Evolutionary conservation across 768 basidiomycete species (phyloP).

Genomic region (Pulveroboletus sp.): DNA sequence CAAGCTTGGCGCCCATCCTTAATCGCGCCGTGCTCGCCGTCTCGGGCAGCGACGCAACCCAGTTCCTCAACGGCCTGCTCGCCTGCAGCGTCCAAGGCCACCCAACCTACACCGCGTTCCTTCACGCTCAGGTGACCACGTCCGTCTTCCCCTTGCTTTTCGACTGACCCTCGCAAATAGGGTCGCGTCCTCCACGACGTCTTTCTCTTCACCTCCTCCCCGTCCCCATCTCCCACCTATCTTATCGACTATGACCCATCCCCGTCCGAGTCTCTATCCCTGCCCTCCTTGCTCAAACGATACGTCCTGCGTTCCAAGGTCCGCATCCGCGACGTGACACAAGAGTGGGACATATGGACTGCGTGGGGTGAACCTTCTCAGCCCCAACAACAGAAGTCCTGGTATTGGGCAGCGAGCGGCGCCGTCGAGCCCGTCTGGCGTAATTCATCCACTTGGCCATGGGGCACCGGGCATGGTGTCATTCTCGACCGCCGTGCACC

Average conservation of each 20-base stretch:
- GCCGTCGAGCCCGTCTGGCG: conserved; percentile 76
- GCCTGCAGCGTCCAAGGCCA: conserved; percentile 44
- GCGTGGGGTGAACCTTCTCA: conserved; percentile 59
- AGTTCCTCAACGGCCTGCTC: conserved; percentile 78
- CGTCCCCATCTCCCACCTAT: conserved; percentile 47
- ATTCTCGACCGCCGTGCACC: conserved; percentile 63
- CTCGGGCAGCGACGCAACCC: conserved; percentile 72
- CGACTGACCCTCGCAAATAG: conserved; percentile 34
- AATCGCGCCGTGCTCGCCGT: conserved; percentile 69
- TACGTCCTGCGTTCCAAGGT: conserved; percentile 89
- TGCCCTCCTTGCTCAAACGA: conserved; percentile 71
- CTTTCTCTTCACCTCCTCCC: conserved; percentile 71
- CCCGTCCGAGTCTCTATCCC: conserved; percentile 51
- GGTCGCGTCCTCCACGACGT: conserved; percentile 87
- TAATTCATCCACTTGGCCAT: conserved; percentile 43
- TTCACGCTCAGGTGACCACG: conserved; percentile 68
- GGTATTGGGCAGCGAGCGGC: conserved; percentile 64
- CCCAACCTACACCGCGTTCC: conserved; percentile 65
- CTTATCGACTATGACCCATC: conserved; percentile 69
- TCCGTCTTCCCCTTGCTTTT: not conserved
- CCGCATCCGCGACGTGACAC: conserved; percentile 70
- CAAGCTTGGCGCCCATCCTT: conserved; percentile 57
- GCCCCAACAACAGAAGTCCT: conserved; percentile 39
- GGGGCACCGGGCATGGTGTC: conserved; percentile 51
- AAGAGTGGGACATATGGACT: conserved; percentile 77